phyloP scores from a whole-genome alignment of 148 eudicot species.

The Suaeda aralocaspica region DNA sequence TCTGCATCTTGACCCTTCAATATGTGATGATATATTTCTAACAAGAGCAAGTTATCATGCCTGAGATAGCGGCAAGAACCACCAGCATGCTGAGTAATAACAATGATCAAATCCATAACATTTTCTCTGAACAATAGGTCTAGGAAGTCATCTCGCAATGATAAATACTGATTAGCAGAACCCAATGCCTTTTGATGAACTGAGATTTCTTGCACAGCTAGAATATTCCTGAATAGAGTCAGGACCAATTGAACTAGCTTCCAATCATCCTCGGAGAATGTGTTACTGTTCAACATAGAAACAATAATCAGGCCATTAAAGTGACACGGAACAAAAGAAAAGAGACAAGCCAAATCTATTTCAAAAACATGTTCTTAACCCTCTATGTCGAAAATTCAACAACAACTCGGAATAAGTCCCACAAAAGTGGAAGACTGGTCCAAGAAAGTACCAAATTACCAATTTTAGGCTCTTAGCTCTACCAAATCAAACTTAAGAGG shows the following conservation, averaged over 20 bases:
- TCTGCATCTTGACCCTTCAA: conserved; percentile 81
- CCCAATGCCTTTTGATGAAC: conserved; percentile 57
- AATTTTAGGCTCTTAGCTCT: background rate
- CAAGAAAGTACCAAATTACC: background rate
- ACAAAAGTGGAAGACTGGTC: background rate
- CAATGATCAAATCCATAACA: conserved; percentile 81
- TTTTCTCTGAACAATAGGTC: conserved; percentile 76
- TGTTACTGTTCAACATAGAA: conserved; percentile 42
- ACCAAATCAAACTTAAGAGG: background rate
- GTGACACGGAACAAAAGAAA: background rate
- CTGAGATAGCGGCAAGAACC: conserved; percentile 61
- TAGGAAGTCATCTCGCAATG: conserved; percentile 65
- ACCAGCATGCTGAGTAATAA: conserved; percentile 70
- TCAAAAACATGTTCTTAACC: background rate
- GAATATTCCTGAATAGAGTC: conserved; percentile 78
- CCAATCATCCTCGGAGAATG: conserved; percentile 93
- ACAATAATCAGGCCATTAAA: background rate
- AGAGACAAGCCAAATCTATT: background rate
- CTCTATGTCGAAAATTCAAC: background rate
- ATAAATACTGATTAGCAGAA: conserved; percentile 54
- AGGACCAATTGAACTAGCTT: conserved; percentile 86
- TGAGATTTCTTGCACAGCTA: conserved; percentile 80
- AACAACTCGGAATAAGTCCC: background rate
- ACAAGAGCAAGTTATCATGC: conserved; percentile 85
- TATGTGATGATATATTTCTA: conserved; percentile 68